Evolutionary conservation across 768 basidiomycete species (phyloP).

Genomic region (Lentinula aciculospora): DNA sequence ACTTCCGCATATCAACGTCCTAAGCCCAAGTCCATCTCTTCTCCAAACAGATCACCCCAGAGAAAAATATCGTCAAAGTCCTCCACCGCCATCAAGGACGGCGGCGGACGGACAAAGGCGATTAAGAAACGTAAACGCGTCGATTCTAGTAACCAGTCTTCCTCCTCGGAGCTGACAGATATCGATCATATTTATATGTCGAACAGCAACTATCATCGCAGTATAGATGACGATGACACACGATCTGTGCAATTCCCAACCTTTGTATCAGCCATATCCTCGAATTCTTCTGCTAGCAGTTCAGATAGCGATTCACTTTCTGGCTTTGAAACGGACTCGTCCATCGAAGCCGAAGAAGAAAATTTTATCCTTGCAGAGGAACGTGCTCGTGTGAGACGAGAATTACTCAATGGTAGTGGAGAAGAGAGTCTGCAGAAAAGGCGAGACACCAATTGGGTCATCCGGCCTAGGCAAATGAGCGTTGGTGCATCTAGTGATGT

Average conservation of each 20-base stretch:
- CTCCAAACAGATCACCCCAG: constrained; percentile 20
- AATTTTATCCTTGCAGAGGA: constrained; percentile 49
- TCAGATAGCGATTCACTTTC: constrained; percentile 33
- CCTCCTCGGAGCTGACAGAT: constrained; percentile 35
- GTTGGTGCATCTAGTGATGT: constrained; percentile 54
- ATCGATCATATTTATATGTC: constrained; percentile 20
- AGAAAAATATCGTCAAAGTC: not conserved
- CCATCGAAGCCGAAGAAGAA: constrained; percentile 59
- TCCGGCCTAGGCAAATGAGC: constrained; percentile 63
- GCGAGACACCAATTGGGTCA: constrained; percentile 48
- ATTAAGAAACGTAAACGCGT: constrained; percentile 29
- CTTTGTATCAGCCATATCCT: constrained; percentile 48
- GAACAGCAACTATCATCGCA: too few species aligned
- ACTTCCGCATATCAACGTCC: constrained; percentile 12
- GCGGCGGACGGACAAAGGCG: constrained; percentile 1
- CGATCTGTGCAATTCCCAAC: constrained; percentile 50
- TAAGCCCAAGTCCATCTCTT: constrained; percentile 7
- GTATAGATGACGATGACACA: constrained; percentile 20
- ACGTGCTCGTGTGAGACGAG: constrained; percentile 52
- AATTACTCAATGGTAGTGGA: constrained; percentile 50
- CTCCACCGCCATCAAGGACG: not conserved
- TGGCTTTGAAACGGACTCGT: constrained; percentile 48
- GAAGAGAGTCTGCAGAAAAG: constrained; percentile 21
- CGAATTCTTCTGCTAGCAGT: constrained; percentile 33
- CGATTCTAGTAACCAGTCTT: constrained; percentile 20